phyloP scores from a whole-genome alignment of 1,284 basidiomycete genomes.

The Anthracocystis setariae region DNA sequence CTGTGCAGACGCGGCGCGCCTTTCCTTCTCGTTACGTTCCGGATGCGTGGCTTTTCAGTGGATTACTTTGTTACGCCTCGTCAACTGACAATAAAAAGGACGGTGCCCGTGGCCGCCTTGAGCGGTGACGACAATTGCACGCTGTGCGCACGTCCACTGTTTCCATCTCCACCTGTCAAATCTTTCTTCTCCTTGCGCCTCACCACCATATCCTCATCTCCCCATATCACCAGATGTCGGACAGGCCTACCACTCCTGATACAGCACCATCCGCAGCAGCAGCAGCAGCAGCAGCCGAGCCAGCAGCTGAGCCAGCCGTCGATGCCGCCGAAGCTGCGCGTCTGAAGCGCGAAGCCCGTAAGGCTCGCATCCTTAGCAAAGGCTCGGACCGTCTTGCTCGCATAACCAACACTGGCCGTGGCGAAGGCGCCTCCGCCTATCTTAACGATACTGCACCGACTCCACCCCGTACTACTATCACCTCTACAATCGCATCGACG shows the following conservation, averaged over 20 bases:
- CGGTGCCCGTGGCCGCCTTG: too few relatives aligned
- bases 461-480: slow-evolving; percentile 5
- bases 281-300: background rate
- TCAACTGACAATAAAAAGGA: background rate
- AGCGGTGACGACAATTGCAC: too few relatives aligned
- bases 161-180: slow-evolving; percentile 1
- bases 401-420: slow-evolving; percentile 65
- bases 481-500: background rate
- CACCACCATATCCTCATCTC: slow-evolving; percentile 3
- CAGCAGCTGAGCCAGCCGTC: background rate
- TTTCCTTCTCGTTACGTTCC: too few relatives aligned
- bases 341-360: slow-evolving; percentile 63
- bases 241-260: slow-evolving; percentile 6
- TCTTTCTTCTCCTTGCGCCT: slow-evolving; percentile 1
- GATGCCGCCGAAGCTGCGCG: slow-evolving; percentile 58
- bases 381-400: slow-evolving; percentile 64
- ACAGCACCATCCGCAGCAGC: background rate
- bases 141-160: slow-evolving; percentile 20
- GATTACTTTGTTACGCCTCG: too few relatives aligned
- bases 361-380: slow-evolving; percentile 62
- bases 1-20: too few relatives aligned
- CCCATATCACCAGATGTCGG: slow-evolving; percentile 20
- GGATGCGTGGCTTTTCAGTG: too few relatives aligned
- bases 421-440: slow-evolving; percentile 56
- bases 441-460: slow-evolving; percentile 47